Percentiles rank a stretch among this genome's conserved stretches.
These are phyloP conservation scores for Yamadazyma spencermartinsiae DNA, from an alignment of 1,139 yeast genomes.

Conservation along the genomic window DNA sequence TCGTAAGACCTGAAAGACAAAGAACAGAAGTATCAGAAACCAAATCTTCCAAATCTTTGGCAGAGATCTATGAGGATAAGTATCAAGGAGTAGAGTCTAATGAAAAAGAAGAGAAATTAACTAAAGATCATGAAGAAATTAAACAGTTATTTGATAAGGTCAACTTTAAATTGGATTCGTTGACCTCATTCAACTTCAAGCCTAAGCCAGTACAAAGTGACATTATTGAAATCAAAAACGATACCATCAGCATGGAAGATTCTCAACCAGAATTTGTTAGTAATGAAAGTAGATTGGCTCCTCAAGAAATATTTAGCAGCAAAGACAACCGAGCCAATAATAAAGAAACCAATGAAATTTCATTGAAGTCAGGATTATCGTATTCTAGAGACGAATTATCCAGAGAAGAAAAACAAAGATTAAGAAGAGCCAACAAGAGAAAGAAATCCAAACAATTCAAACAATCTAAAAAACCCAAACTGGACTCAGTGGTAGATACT, in stretches of 20 bases:
- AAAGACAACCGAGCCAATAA: conserved; percentile 39
- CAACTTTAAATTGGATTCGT: conserved; percentile 75
- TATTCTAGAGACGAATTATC: conserved; percentile 82
- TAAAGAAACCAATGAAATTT: conserved; percentile 49
- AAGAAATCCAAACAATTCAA: conserved; percentile 61
- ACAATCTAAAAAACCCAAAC: conserved; percentile 29
- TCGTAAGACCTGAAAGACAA: conserved; percentile 49
- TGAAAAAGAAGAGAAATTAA: conserved; percentile 57
- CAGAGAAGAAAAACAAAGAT: conserved; percentile 82
- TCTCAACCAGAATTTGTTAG: conserved; percentile 90
- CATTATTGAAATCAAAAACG: conserved; percentile 72
- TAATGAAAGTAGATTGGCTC: conserved; percentile 78
- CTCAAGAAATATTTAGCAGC: conserved; percentile 86
- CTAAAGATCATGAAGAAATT: conserved; percentile 78
- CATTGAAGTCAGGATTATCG: conserved; percentile 77
- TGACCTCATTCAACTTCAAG: conserved; percentile 89
- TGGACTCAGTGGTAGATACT: conserved; percentile 61
- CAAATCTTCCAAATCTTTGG: conserved; percentile 84
- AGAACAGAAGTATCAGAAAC: conserved; percentile 74
- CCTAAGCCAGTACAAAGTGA: conserved; percentile 85
- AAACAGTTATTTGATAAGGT: conserved; percentile 61
- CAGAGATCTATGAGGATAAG: conserved; percentile 90
- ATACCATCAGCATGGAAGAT: conserved; percentile 90
- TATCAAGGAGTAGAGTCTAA: conserved; percentile 48
- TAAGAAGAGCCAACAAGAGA: conserved; percentile 85